phyloP scores from a whole-genome alignment of 208 protist species.

The Trypanosomatidae sp. region DNA sequence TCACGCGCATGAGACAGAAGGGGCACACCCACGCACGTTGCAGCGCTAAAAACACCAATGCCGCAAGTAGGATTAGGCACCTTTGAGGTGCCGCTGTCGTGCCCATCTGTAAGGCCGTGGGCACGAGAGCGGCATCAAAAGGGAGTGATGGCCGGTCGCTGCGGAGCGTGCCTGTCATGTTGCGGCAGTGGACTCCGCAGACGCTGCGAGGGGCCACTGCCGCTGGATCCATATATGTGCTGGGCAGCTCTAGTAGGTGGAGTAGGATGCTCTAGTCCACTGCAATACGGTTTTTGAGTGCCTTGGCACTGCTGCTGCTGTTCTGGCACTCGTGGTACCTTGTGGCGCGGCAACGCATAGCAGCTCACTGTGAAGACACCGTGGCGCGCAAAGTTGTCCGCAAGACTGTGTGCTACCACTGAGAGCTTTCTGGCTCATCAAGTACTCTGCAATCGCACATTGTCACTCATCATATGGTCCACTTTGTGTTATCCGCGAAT shows the following conservation, averaged over 20 bases:
- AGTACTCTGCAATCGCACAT: not conserved
- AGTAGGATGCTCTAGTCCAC: not conserved
- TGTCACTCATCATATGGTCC: not conserved
- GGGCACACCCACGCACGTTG: not conserved
- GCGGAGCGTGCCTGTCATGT: not conserved
- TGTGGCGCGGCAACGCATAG: not conserved
- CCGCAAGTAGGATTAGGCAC: not conserved
- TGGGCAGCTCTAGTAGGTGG: not conserved
- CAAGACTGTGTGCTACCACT: not conserved
- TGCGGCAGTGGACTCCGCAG: not conserved
- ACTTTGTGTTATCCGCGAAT: not conserved
- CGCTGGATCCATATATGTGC: not conserved
- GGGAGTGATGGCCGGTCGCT: not conserved
- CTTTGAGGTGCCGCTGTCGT: not conserved
- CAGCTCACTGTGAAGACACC: not conserved
- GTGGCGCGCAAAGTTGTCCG: not conserved
- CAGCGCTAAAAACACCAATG: not conserved
- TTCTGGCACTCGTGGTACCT: not conserved
- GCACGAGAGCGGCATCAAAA: not conserved
- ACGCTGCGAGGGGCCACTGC: no score
- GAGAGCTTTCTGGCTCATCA: slow-evolving; percentile 1
- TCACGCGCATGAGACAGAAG: not conserved
- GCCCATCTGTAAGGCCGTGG: not conserved
- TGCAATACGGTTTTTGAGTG: not conserved
- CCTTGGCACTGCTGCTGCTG: not conserved